A percentile compares a stretch with the other conserved stretches of the same genome.
phyloP scores from a whole-genome alignment of 352 stramenopile species.

The Halophytophthora polymorphica region DNA sequence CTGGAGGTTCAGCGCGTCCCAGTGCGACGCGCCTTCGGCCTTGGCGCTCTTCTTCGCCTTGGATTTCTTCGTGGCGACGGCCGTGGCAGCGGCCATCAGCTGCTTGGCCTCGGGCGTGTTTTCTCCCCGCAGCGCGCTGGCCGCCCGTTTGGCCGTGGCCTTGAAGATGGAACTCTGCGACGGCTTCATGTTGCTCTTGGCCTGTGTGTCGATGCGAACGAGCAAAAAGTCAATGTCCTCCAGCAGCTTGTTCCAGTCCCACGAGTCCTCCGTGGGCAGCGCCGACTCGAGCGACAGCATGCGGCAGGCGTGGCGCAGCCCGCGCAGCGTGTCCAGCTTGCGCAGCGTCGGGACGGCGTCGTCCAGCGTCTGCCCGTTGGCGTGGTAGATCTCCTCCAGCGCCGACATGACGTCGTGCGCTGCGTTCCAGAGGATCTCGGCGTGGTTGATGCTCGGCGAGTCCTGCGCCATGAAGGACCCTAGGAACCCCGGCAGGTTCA shows the following conservation, averaged over 20 bases:
- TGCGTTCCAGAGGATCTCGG: constrained; percentile 93
- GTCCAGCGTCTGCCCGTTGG: constrained; percentile 40
- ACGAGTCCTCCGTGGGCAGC: constrained; percentile 67
- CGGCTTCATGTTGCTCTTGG: constrained; percentile 32
- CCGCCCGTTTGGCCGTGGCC: constrained; percentile 22
- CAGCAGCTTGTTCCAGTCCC: constrained; percentile 77
- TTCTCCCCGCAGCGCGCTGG: constrained; percentile 20
- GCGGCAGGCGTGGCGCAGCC: constrained; percentile 56
- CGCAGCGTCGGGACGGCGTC: constrained; percentile 42
- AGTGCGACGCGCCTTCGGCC: constrained; percentile 40
- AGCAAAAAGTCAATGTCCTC: constrained; percentile 73
- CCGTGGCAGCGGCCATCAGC: constrained; percentile 28
- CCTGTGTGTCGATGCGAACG: constrained; percentile 50
- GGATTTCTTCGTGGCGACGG: constrained; percentile 22
- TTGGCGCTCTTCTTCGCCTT: constrained; percentile 17
- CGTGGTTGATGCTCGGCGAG: constrained; percentile 87
- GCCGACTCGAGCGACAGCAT: constrained; percentile 68
- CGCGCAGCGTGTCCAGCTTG: constrained; percentile 64
- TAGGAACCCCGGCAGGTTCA: constrained; percentile 91
- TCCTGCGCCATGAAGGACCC: constrained; percentile 89
- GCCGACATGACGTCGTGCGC: constrained; percentile 85
- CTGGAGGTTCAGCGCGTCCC: constrained; percentile 57
- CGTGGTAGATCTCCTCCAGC: constrained; percentile 77
- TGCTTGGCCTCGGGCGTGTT: constrained; percentile 25
- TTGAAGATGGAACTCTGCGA: constrained; percentile 27